A percentile compares a stretch with the other conserved stretches of the same genome.
phyloP scores from a whole-genome alignment of 192 early-diverging fungal species.

The Gryganskiella cystojenkinii region DNA sequence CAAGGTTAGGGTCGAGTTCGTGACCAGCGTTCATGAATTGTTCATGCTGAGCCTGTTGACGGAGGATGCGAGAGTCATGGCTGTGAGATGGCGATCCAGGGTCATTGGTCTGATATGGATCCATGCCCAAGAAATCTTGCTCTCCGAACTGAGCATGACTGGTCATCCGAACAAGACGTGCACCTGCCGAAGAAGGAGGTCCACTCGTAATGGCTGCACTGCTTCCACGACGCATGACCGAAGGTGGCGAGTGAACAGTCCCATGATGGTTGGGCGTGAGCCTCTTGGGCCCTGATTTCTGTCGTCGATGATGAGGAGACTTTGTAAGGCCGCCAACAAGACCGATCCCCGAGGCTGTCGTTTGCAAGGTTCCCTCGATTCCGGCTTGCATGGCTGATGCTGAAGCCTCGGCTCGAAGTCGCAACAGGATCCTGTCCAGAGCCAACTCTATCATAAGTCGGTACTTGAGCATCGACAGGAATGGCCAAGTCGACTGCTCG shows the following conservation, averaged over 20 bases:
- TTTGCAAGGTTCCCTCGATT: constrained; percentile 17
- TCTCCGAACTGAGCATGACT: constrained; percentile 32
- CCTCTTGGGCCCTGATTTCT: constrained; percentile 47
- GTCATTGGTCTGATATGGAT: neutral
- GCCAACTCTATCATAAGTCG: constrained; percentile 78
- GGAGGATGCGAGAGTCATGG: too few relatives aligned
- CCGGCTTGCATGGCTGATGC: constrained; percentile 27
- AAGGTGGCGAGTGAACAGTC: constrained; percentile 4
- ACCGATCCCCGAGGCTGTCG: neutral
- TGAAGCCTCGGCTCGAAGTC: constrained; percentile 32
- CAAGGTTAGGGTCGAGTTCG: neutral
- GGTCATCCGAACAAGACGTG: constrained; percentile 25
- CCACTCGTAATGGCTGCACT: constrained; percentile 14
- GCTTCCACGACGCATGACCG: constrained; percentile 25
- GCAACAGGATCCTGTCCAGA: constrained; percentile 62
- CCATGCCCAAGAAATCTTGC: constrained; percentile 15
- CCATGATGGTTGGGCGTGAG: constrained; percentile 11
- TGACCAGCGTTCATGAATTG: neutral
- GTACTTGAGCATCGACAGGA: constrained; percentile 71
- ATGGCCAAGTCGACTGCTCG: constrained; percentile 84
- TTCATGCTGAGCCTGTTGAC: too few relatives aligned
- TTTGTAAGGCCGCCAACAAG: too few relatives aligned
- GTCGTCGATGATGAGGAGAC: constrained; percentile 33
- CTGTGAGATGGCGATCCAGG: neutral
- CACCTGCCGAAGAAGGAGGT: neutral